Evolutionary conservation across 495 filamentous ascomycete species (phyloP).

Genomic region (Aspergillus cristatus): DNA sequence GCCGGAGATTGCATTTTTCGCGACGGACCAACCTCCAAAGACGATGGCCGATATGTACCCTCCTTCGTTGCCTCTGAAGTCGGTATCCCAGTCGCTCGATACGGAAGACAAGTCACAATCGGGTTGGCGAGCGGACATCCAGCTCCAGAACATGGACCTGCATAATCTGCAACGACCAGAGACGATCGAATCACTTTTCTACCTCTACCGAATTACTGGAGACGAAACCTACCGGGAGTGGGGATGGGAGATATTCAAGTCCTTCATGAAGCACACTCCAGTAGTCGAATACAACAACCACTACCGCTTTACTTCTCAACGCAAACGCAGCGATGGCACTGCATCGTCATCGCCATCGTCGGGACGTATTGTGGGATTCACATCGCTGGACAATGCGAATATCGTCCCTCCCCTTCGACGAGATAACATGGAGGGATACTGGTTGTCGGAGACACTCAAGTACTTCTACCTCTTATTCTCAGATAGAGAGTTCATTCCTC

Average conservation of each 20-base stretch:
- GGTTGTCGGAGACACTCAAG: constrained; percentile 97
- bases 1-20: constrained; percentile 85
- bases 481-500: constrained; percentile 67
- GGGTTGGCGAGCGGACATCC: constrained; percentile 62
- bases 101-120: constrained; percentile 8
- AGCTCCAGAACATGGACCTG: constrained; percentile 62
- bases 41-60: constrained; percentile 36
- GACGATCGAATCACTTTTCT: constrained; percentile 88
- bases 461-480: constrained; percentile 96
- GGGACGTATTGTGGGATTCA: constrained; percentile 53
- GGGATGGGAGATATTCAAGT: constrained; percentile 98
- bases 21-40: constrained; percentile 46
- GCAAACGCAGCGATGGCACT: no score
- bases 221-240: constrained; percentile 86
- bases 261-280: constrained; percentile 74
- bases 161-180: constrained; percentile 97
- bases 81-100: constrained; percentile 18
- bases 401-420: constrained; percentile 50
- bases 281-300: constrained; percentile 47
- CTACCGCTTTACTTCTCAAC: constrained; percentile 5
- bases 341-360: constrained; percentile 6
- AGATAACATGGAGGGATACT: constrained; percentile 93
- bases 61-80: constrained; percentile 24
- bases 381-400: constrained; percentile 69
- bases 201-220: constrained; percentile 98